Conservation (phyloP, 2,329 filamentous ascomycete genomes). For the Pestalotiopsis sp. region DNA sequence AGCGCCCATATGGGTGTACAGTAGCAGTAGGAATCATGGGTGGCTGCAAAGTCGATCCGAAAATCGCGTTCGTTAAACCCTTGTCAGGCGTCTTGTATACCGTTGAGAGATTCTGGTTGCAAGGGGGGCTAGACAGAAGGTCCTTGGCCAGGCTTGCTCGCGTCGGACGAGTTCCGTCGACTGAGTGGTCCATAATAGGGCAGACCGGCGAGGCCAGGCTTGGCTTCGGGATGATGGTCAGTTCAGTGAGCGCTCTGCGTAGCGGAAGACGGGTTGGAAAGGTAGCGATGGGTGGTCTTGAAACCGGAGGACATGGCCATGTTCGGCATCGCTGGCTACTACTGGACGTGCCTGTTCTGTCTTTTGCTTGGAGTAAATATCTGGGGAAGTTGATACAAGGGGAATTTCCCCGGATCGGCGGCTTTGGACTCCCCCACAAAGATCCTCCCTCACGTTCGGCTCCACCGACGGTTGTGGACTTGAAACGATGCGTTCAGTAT, state of each 20-base stretch:
- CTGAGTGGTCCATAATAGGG: neutral
- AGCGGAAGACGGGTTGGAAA: neutral
- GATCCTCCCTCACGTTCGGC: neutral
- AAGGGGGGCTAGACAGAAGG: neutral
- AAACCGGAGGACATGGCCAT: neutral
- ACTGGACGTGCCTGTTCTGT: neutral
- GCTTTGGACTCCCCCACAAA: constrained; percentile 3
- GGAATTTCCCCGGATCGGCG: constrained; percentile 13
- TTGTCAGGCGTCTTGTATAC: neutral
- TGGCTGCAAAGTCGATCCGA: constrained; percentile 12
- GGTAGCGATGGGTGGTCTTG: neutral
- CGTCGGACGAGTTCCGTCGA: neutral
- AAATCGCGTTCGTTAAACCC: constrained; percentile 9
- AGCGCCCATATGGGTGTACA: neutral
- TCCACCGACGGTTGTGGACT: neutral
- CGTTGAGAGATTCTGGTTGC: neutral
- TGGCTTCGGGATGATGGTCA: neutral
- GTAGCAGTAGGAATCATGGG: neutral
- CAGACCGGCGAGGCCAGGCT: neutral
- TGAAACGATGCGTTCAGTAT: neutral
- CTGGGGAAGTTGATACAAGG: neutral
- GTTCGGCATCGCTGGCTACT: constrained; percentile 4
- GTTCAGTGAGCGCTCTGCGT: neutral
- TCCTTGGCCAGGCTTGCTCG: neutral
- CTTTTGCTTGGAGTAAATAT: neutral